Conservation (phyloP, 352 stramenopile species). For the Phytophthora pisi region DNA sequence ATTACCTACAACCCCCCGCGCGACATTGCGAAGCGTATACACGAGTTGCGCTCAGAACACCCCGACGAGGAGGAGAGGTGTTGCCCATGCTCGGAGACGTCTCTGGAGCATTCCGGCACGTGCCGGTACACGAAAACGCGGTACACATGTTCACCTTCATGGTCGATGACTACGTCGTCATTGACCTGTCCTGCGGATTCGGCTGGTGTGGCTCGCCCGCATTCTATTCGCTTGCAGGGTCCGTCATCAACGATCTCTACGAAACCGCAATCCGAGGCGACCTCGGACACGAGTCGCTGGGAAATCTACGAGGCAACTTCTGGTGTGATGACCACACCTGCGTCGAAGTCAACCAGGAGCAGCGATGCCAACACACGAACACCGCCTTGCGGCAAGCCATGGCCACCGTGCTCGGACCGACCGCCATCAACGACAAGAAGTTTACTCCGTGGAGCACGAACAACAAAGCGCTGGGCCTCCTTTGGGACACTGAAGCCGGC, state of each 20-base stretch:
- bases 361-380: conserved; percentile 6
- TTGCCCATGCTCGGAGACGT: conserved; percentile 32
- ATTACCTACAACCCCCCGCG: conserved; percentile 24
- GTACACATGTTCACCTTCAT: conserved; percentile 31
- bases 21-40: conserved; percentile 24
- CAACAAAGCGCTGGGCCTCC: conserved; percentile 10
- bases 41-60: conserved; percentile 6
- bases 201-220: no score
- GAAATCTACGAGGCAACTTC: conserved; percentile 3
- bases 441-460: conserved; percentile 5
- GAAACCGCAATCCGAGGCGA: not conserved
- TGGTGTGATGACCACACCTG: conserved; percentile 37
- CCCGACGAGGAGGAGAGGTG: conserved; percentile 7
- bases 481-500: conserved; percentile 9
- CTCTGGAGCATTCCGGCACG: conserved; percentile 35
- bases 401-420: conserved; percentile 10
- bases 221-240: conserved; percentile 24
- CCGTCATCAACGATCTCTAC: conserved; percentile 24
- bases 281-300: not conserved
- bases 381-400: conserved; percentile 11
- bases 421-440: conserved; percentile 19
- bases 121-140: conserved; percentile 14
- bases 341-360: conserved; percentile 14
- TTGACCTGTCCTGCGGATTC: conserved; percentile 24
- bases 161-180: conserved; percentile 27